Base-by-base conservation (phyloP, 148 eudicot species). In the Diospyros kaki region DNA sequence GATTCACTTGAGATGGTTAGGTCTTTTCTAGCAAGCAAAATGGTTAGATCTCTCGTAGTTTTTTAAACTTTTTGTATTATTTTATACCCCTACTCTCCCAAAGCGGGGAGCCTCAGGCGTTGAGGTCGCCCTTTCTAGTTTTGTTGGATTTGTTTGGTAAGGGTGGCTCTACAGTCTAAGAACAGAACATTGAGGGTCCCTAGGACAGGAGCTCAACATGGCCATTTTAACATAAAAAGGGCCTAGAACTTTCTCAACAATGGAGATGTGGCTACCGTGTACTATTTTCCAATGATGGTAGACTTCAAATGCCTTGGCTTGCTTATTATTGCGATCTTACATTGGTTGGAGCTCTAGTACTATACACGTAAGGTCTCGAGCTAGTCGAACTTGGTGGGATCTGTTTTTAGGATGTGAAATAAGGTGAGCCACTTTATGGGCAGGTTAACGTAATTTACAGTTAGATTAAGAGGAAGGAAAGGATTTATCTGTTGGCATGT, bases 61-160 rank as follows among this genome's bases (percentile, higher is more conserved):
- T 28, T 28, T 28, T 28, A 28, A 28, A 28, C 0, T 28, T 28
- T 28, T 28, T 28, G 0, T 28, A 28, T 28, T 28, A 28, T 28
- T 28, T 28, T 28, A 28, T 28, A 28, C 28, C 28, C 28, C 28
- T 28, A 28, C 28, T 28, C 28, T 28, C 28, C 28, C 28, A 28
- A 28, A 28, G 28, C 28, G 28, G 28, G 28, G 5, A 54, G 6
- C 10, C 12, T 40, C 40, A 1, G 14, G 11, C 14, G 4, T 59
- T 42, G 13, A 51, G 44, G 58, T 58, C 43, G 11, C 38, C 43
- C 10, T 2, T 54, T 6, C 51, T 54, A 40, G 46, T 69, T 69
- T 45, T 70, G 61, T n/a, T 51, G 56, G 41, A 50, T 69, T 52
- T 69, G 9, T 13, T 69, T 69, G 6, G 39, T 39, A 43, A 65